phyloP scores from a whole-genome alignment of 306 rosid genomes.

The Prunus mume region DNA sequence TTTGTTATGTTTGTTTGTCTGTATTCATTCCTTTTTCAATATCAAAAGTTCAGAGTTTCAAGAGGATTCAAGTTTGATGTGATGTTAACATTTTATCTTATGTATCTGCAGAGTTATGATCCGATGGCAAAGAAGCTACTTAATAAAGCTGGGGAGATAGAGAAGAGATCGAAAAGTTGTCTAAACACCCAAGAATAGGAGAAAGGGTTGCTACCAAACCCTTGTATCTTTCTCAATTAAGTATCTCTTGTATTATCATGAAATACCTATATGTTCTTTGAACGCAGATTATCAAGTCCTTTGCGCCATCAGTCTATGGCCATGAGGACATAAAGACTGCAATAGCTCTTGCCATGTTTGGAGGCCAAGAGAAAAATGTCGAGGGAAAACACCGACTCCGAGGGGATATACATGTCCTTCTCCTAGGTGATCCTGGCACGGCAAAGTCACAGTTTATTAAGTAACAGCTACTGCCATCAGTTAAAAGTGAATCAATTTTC shows the following conservation, averaged over 20 bases:
- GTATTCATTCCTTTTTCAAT: neutral
- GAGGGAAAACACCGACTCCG: slow-evolving; percentile 83
- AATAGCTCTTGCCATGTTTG: slow-evolving; percentile 95
- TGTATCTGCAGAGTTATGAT: slow-evolving; percentile 58
- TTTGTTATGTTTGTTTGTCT: neutral
- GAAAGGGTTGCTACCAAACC: slow-evolving; percentile 69
- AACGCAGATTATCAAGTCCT: slow-evolving; percentile 76
- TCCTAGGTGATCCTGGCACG: slow-evolving; percentile 96
- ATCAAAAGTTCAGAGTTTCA: no score
- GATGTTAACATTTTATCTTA: neutral
- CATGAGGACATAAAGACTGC: slow-evolving; percentile 96
- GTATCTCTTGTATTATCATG: neutral
- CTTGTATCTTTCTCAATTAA: neutral
- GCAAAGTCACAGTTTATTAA: slow-evolving; percentile 98
- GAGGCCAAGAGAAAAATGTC: slow-evolving; percentile 93
- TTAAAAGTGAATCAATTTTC: slow-evolving; percentile 15
- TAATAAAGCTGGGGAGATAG: slow-evolving; percentile 91
- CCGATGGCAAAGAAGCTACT: slow-evolving; percentile 85
- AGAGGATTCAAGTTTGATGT: neutral
- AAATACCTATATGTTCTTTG: slow-evolving; percentile 6
- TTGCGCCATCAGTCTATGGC: slow-evolving; percentile 96
- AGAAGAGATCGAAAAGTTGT: slow-evolving; percentile 74
- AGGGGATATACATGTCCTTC: slow-evolving; percentile 95
- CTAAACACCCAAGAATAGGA: slow-evolving; percentile 91
- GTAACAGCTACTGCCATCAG: slow-evolving; percentile 42